Conservation (phyloP, 306 rosid genomes). For the Fragaria ananassa region DNA sequence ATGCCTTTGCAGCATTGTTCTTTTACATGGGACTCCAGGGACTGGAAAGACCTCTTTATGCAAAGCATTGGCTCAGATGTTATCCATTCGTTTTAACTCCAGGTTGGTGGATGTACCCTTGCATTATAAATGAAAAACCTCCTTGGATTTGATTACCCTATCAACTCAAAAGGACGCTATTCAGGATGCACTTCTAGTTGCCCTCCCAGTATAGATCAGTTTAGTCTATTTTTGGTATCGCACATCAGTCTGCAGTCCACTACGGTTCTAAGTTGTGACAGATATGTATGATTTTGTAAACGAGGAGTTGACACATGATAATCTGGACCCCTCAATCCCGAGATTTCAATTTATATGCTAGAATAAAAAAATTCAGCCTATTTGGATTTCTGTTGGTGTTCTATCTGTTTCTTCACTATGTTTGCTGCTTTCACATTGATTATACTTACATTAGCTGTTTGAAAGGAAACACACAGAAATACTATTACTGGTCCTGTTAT, state of each 20-base stretch:
- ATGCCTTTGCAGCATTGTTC: conserved; percentile 59
- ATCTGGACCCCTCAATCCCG: not conserved
- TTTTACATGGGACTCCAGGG: conserved; percentile 96
- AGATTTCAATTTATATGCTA: not conserved
- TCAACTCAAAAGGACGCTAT: too few species aligned
- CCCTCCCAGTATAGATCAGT: not conserved
- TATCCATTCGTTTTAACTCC: conserved; percentile 66
- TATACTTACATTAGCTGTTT: not conserved
- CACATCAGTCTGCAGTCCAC: not conserved
- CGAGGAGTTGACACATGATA: not conserved
- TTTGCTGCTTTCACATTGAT: not conserved
- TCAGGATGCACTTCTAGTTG: not conserved
- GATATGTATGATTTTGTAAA: not conserved
- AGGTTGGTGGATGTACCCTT: conserved; percentile 49
- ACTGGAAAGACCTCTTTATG: conserved; percentile 95
- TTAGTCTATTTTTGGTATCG: not conserved
- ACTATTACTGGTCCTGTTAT: not conserved
- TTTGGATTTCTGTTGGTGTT: not conserved
- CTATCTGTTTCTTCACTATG: not conserved
- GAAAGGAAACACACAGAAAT: not conserved
- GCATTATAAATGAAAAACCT: not conserved
- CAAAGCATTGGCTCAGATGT: conserved; percentile 92
- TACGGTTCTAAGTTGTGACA: not conserved
- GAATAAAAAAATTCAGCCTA: not conserved
- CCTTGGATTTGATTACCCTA: not conserved